A percentile compares a stretch with the other conserved stretches of the same genome.
phyloP scores from a whole-genome alignment of 2,329 filamentous ascomycete species.

The Sordariomycetes sp. region DNA sequence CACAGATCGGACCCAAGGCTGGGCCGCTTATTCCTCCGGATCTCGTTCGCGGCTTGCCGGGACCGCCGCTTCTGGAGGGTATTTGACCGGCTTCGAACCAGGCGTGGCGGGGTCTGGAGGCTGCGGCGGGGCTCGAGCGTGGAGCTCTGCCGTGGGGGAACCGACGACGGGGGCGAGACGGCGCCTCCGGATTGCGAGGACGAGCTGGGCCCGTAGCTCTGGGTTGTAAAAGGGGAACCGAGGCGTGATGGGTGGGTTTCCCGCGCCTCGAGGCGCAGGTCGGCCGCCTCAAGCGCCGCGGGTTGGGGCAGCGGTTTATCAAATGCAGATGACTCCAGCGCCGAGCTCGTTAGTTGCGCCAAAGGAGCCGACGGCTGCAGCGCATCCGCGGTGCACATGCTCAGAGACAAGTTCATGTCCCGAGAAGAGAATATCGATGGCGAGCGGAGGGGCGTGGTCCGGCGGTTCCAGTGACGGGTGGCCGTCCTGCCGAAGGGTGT shows the following conservation, averaged over 20 bases:
- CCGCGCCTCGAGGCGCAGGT: conserved; percentile 7
- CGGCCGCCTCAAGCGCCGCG: neutral
- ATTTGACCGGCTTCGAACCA: conserved; percentile 34
- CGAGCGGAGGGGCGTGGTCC: conserved; percentile 30
- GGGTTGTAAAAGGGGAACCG: conserved; percentile 41
- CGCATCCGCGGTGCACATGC: conserved; percentile 47
- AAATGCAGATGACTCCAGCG: conserved; percentile 11
- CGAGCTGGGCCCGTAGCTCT: conserved; percentile 49
- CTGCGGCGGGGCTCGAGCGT: conserved; percentile 35
- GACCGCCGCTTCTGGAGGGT: conserved; percentile 38
- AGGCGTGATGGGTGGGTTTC: conserved; percentile 17
- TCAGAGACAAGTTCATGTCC: conserved; percentile 50
- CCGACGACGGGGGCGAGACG: conserved; percentile 17
- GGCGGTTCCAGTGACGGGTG: conserved; percentile 34
- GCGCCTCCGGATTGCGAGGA: conserved; percentile 31
- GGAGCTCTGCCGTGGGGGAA: conserved; percentile 23
- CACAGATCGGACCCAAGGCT: conserved; percentile 42
- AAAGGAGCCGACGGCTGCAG: conserved; percentile 52
- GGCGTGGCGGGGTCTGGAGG: conserved; percentile 38
- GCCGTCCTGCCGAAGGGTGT: conserved; percentile 40
- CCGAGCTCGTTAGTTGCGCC: conserved; percentile 41
- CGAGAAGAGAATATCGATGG: conserved; percentile 40
- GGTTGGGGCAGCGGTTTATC: neutral
- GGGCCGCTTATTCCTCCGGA: conserved; percentile 35
- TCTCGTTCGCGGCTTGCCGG: conserved; percentile 28